Evolutionary conservation across 75 land plant species (phyloP).

Genomic region (Sequoia sempervirens): DNA sequence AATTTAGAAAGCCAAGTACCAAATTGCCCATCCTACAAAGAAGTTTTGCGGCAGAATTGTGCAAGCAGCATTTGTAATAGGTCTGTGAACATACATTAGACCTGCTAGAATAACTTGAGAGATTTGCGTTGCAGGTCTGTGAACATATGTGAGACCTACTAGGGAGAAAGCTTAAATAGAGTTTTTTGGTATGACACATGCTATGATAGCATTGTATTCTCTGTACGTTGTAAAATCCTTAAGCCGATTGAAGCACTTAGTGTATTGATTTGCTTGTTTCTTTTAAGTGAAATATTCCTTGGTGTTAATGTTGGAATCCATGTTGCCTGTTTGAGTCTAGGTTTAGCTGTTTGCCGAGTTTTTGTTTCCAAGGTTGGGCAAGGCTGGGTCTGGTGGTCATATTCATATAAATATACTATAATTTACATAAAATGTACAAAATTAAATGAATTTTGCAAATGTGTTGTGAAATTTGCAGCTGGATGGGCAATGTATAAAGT

Average conservation of each 20-base stretch:
- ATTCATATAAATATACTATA: no score
- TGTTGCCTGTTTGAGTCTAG: no score
- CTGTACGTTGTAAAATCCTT: background rate
- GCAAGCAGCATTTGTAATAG: background rate
- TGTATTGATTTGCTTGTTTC: background rate
- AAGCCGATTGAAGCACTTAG: background rate
- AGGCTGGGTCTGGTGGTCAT: no score
- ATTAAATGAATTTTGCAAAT: no score
- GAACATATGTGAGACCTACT: background rate
- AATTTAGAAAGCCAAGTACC: background rate
- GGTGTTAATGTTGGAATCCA: background rate
- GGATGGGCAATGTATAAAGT: no score
- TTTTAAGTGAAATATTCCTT: background rate
- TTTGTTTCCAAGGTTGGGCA: no score
- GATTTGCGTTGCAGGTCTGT: background rate
- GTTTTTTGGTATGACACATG: background rate
- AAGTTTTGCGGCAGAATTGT: background rate
- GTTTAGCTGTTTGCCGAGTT: no score
- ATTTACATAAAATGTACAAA: no score
- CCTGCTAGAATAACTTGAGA: background rate
- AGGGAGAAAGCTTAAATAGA: background rate
- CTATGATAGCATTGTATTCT: background rate
- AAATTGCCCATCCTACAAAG: background rate
- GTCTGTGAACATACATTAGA: background rate
- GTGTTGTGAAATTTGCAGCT: no score